A percentile compares a stretch with the other conserved stretches of the same genome.
phyloP scores from a whole-genome alignment of 306 rosid genomes.

The Prunus kanzakura region DNA sequence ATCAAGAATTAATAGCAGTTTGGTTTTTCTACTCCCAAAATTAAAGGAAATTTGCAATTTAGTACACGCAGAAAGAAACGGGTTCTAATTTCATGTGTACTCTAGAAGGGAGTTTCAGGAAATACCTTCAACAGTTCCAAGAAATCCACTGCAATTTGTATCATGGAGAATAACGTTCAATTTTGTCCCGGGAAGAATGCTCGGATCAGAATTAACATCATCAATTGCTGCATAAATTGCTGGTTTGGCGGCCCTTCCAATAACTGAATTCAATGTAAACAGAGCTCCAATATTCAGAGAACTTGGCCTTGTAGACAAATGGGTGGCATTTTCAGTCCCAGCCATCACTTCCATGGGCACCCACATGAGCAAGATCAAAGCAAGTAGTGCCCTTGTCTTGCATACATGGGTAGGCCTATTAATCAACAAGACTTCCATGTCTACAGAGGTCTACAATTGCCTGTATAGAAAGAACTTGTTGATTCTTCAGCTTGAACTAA shows the following conservation, averaged over 20 bases:
- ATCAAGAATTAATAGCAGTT: background rate
- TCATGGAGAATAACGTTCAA: constrained; percentile 36
- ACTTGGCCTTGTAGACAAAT: constrained; percentile 37
- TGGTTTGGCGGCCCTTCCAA: constrained; percentile 61
- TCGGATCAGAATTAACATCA: constrained; percentile 54
- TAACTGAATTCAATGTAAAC: constrained; percentile 49
- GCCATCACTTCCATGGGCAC: constrained; percentile 46
- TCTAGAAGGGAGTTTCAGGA: constrained; percentile 25
- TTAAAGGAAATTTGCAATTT: background rate
- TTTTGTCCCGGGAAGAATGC: constrained; percentile 45
- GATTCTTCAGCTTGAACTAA: constrained; percentile 26
- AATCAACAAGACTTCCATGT: constrained; percentile 38
- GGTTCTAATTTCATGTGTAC: background rate
- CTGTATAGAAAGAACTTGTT: constrained; percentile 1
- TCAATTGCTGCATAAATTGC: constrained; percentile 54
- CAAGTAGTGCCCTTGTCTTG: constrained; percentile 26
- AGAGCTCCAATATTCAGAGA: constrained; percentile 66
- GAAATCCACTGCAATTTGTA: constrained; percentile 68
- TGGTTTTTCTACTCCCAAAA: background rate
- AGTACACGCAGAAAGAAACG: constrained; percentile 5
- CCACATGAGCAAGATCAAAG: constrained; percentile 46
- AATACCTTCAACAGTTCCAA: constrained; percentile 69
- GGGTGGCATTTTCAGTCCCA: constrained; percentile 35
- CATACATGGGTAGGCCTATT: constrained; percentile 16
- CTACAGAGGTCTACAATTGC: constrained; percentile 12